Evolutionary conservation across 2,329 filamentous ascomycete species (phyloP), one percentile per base, ranked within the genome.

Genomic region (Pseudofabraea citricarpa): DNA sequence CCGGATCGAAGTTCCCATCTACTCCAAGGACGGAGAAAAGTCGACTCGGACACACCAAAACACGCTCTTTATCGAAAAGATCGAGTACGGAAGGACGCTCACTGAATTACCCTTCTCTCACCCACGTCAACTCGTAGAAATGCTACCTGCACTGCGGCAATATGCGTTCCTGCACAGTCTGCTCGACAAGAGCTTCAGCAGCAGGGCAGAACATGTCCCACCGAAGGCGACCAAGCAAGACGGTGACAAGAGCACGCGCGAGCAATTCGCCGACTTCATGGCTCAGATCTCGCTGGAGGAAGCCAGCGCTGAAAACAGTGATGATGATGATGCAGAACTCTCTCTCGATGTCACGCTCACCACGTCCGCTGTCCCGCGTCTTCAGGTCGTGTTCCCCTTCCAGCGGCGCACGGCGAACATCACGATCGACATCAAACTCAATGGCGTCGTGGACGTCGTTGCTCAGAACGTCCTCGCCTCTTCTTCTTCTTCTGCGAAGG

Each of bases 41-140:
- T 40, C 32, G 9, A 40, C 31, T 9, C 24, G 64, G 33, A 61
- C 52, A 3, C 76, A 83, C 54, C 61, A 64, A 10, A 86, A 84
- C 56, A 79, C 74, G 0, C 70, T 93, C 1, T 80, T 79, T 50
- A 77, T 89, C 15, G 79, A 85, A 43, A 88, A 87, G 61, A 77
- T 80, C 2, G 85, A 89, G 7, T 88, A 84, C 52, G 84, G 82
- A 0, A 76, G 82, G 44, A 71, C 73, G 3, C 62, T 94, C 7
- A 76, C 75, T 1, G 79, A 83, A 43, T 70, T 93, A 23, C 81
- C 86, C 0, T 91, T 94, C 57, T 79, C 80, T 2, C 88, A 94
- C 56, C 88, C 88, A 0, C 77, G 81, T 39, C 87, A 94, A 58
- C 67, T 94, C 4, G 68, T 90, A 6, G 74, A 78, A 41, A 79